Evolutionary conservation across 2,329 filamentous ascomycete genomes (phyloP).

Genomic region (Purpureocillium lavendulum): DNA sequence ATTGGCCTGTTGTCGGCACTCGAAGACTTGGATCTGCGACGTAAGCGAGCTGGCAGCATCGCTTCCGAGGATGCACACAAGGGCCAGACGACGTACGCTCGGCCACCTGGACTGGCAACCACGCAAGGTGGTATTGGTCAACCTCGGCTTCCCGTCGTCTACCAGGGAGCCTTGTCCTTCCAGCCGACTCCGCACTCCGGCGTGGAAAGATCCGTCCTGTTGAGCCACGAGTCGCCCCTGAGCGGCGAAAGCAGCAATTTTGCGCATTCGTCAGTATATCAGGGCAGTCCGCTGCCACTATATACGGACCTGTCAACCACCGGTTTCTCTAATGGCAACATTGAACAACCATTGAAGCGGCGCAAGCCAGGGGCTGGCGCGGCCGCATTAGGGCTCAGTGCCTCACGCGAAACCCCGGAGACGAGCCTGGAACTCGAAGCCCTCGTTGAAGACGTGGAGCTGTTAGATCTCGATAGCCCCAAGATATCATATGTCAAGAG

Average conservation of each 20-base stretch:
- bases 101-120: background rate
- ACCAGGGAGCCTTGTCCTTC: background rate
- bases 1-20: constrained; percentile 58
- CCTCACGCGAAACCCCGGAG: constrained; percentile 17
- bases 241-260: constrained; percentile 8
- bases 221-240: constrained; percentile 6
- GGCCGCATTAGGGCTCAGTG: constrained; percentile 11
- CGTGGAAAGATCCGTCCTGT: background rate
- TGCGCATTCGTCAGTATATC: constrained; percentile 2
- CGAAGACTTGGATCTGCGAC: constrained; percentile 28
- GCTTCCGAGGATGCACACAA: constrained; percentile 3
- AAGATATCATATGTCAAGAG: constrained; percentile 39
- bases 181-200: background rate
- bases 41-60: constrained; percentile 7
- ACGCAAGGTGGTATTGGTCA: constrained; percentile 7
- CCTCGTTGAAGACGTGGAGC: constrained; percentile 22
- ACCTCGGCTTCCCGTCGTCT: background rate
- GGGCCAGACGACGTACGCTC: constrained; percentile 2
- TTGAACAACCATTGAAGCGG: constrained; percentile 9
- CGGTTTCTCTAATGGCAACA: constrained; percentile 20
- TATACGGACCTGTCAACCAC: constrained; percentile 19
- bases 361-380: background rate
- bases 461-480: constrained; percentile 29
- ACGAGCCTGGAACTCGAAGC: constrained; percentile 12
- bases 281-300: constrained; percentile 6